Evolutionary conservation across 1,284 basidiomycete genomes (phyloP).

Genomic region (Cutaneotrichosporon arboriforme): DNA sequence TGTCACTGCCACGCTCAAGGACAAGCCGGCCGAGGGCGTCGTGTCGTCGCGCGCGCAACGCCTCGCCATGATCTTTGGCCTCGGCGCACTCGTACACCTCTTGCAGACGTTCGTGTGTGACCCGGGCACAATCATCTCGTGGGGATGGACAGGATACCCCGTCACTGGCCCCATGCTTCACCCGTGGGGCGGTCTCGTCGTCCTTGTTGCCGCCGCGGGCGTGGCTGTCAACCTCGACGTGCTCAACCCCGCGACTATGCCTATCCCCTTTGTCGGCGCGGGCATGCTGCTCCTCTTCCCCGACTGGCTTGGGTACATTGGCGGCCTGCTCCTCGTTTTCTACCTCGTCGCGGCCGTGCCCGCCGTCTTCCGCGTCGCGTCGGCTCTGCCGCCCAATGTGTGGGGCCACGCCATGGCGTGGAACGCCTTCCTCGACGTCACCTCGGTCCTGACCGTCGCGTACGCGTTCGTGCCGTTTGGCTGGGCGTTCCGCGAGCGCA

Average conservation of each 20-base stretch:
- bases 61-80: slow-evolving; percentile 50
- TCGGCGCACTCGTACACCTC: slow-evolving; percentile 69
- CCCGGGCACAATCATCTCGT: slow-evolving; percentile 74
- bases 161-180: slow-evolving; percentile 68
- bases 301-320: slow-evolving; percentile 70
- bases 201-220: slow-evolving; percentile 61
- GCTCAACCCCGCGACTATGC: slow-evolving; percentile 2
- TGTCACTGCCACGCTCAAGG: slow-evolving; percentile 2
- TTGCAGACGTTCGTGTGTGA: slow-evolving; percentile 75
- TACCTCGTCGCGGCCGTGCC: slow-evolving; percentile 66
- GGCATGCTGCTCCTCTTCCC: slow-evolving; percentile 59
- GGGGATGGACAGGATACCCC: slow-evolving; percentile 89
- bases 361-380: slow-evolving; percentile 51
- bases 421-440: slow-evolving; percentile 62
- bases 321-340: slow-evolving; percentile 63
- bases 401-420: slow-evolving; percentile 60
- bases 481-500: slow-evolving; percentile 69
- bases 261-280: slow-evolving; percentile 28
- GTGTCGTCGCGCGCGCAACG: slow-evolving; percentile 13
- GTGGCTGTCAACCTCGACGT: slow-evolving; percentile 3
- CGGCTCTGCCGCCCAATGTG: slow-evolving; percentile 44
- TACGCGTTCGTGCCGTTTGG: slow-evolving; percentile 92
- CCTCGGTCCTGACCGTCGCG: slow-evolving; percentile 76
- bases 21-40: slow-evolving; percentile 13
- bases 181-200: slow-evolving; percentile 64